phyloP scores from a whole-genome alignment of 2,329 filamentous ascomycete species.

The Botrytis hyacinthi region DNA sequence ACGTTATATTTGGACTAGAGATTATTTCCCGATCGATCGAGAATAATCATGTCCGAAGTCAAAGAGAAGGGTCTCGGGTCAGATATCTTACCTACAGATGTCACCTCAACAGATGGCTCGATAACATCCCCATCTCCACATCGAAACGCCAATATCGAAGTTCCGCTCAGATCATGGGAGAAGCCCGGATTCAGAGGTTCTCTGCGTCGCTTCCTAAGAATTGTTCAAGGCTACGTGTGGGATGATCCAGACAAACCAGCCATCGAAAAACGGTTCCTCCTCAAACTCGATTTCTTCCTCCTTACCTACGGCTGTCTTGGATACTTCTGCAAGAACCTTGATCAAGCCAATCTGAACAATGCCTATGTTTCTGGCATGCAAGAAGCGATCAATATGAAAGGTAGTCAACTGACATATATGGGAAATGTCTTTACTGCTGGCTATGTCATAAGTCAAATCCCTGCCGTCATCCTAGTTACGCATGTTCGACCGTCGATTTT shows the following conservation, averaged over 20 bases:
- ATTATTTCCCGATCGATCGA: neutral
- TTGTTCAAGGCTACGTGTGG: conserved; percentile 35
- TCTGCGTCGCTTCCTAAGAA: conserved; percentile 23
- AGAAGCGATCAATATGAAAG: conserved; percentile 48
- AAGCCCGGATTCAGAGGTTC: conserved; percentile 24
- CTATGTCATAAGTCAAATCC: conserved; percentile 31
- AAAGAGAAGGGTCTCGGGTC: conserved; percentile 6
- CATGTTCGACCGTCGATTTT: conserved; percentile 32
- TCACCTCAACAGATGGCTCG: neutral
- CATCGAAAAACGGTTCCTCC: conserved; percentile 47
- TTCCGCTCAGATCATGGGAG: conserved; percentile 25
- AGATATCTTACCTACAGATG: neutral
- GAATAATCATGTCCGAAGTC: neutral
- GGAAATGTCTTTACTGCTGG: conserved; percentile 52
- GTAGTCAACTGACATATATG: conserved; percentile 55
- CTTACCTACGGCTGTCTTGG: conserved; percentile 46
- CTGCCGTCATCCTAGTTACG: conserved; percentile 30
- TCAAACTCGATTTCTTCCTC: conserved; percentile 52
- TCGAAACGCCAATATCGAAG: neutral
- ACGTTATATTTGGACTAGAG: neutral
- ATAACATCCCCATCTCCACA: neutral
- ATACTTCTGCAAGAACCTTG: conserved; percentile 47
- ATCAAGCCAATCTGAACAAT: conserved; percentile 39
- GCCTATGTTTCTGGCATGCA: conserved; percentile 49
- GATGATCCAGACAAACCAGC: conserved; percentile 36